These are phyloP conservation scores for Trichoderma sp. DNA, from an alignment of 2,329 filamentous ascomycete species.

Conservation along the genomic window DNA sequence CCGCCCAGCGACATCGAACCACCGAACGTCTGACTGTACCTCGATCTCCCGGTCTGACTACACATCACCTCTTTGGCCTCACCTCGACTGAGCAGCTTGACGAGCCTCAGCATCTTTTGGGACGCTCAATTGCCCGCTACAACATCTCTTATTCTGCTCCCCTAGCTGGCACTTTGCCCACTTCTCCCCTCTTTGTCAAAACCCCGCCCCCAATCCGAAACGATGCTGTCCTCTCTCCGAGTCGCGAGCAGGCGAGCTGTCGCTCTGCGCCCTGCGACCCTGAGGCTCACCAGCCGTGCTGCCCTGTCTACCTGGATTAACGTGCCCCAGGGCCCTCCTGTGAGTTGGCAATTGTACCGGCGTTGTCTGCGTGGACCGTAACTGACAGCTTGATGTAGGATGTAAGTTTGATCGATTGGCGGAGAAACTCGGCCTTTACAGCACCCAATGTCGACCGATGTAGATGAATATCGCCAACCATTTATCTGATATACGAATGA, in stretches of 20 bases:
- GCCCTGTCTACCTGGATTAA: constrained; percentile 81
- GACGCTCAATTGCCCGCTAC: constrained; percentile 24
- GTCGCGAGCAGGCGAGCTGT: constrained; percentile 55
- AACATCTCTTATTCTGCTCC: background rate
- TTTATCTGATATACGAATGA: background rate
- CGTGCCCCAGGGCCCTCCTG: constrained; percentile 91
- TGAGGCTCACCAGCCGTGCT: constrained; percentile 52
- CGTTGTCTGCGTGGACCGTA: background rate
- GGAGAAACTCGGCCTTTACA: too few species aligned
- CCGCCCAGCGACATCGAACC: constrained; percentile 21
- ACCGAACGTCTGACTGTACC: constrained; percentile 23
- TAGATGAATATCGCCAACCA: background rate
- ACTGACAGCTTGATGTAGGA: constrained; percentile 39
- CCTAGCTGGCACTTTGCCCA: background rate
- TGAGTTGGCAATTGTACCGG: constrained; percentile 52
- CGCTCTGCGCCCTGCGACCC: constrained; percentile 43
- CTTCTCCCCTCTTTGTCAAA: constrained; percentile 5
- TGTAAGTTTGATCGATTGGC: constrained; percentile 39
- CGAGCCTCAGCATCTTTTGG: constrained; percentile 1
- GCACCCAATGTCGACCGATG: background rate
- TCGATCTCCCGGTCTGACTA: constrained; percentile 14
- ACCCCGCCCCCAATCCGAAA: constrained; percentile 21
- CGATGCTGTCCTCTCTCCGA: constrained; percentile 60
- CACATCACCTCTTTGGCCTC: constrained; percentile 5
- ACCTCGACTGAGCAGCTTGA: background rate